Evolutionary conservation across 306 rosid genomes (phyloP), one percentile per base, ranked within the genome.

Genomic region (Fragaria vesca): DNA sequence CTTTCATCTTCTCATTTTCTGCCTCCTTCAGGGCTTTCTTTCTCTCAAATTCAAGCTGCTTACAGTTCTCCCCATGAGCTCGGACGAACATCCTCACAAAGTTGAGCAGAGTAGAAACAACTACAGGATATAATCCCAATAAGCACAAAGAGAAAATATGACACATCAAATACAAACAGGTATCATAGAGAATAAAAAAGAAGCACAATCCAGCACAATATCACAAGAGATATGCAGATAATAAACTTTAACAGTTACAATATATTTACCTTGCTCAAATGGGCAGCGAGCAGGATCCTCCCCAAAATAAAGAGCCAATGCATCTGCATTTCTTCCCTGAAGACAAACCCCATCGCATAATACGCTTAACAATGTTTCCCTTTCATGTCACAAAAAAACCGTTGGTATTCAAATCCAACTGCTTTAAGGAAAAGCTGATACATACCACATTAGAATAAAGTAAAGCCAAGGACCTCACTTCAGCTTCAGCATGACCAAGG

Each of bases 291-390:
- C 81, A 6, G 97, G 97, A 80, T 90, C 97, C 83, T 92, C 96
- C 52, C 96, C 97, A 18, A 92, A 92, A 84, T 92, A 92, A 65
- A 30, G 81, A 72, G 96, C 93, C 83, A 92, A 85, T 28, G 96
- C 96, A 89, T 92, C 97, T 15, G 97, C 97, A 66, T 87, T 90
- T 88, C 96, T 87, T 75, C 97, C 97, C 97, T 92, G 92, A 60
- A 78, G 70, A 79, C 63, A 82, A 75, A 47, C 73, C 73, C 80
- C 71, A 81, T 79, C 48, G 65, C 81, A 72, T 76, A 50, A 71
- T 66, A 52, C 34, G 46, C 79, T 76, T 68, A 47, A 20, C 66
- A 77, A 58, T 62, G 77, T 54, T 43, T 61, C 21, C 61, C 52
- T 58, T 71, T 79, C 63, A 58, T 38, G 75, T 30, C 70, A 66